Base-by-base conservation (phyloP, 352 stramenopile genomes). In the Pilasporangium apinafurcum region DNA sequence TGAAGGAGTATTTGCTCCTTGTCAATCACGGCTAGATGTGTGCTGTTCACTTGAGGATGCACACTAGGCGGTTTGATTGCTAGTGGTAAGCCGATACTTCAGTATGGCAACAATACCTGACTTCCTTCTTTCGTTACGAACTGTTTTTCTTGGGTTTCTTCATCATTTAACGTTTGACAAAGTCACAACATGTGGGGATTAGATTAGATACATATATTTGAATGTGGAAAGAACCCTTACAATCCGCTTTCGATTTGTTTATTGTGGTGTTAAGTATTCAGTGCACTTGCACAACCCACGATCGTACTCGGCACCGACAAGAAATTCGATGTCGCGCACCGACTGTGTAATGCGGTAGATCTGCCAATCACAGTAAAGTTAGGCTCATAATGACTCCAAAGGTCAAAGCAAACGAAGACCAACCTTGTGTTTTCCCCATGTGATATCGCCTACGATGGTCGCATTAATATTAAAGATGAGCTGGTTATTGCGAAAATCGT, bases 261-360 rank as follows among this genome's bases (percentile, higher is more conserved):
- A 86, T 34, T 57, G 58, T 35, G 75, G 69, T 28, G 66, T 77
- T 48, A 84, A 43, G 48, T 90, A 94, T 36, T 87, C 61, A 6
- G 65, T 78, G 59, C 82, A 94, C 51, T 82, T 90, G 60, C 82
- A 94, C 12, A 94, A 60, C 9, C 70, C 72, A 10, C 82, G 79
- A 53, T 89, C 77, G 48, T 92, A 91, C 52, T 94, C 77, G 24
- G 77, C 79, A n/a, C 80, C 79, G 16, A 94, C 82, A 14, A 91
- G 74, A 48, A 94, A 94, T 52, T 91, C 76, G 26, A 92, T 78
- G 48, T 87, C 69, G 9, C 73, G 59, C 5, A 82, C 80, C 1
- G 70, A 67, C n/a, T 78, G 80, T n/a, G 75, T 74, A 49, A 91
- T 90, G 17, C 59, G 58, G 59, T 92, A 92, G 52, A 92, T 68